Evolutionary conservation across 2,329 filamentous ascomycete species (phyloP).

Genomic region (Ambrosiella cleistominuta): DNA sequence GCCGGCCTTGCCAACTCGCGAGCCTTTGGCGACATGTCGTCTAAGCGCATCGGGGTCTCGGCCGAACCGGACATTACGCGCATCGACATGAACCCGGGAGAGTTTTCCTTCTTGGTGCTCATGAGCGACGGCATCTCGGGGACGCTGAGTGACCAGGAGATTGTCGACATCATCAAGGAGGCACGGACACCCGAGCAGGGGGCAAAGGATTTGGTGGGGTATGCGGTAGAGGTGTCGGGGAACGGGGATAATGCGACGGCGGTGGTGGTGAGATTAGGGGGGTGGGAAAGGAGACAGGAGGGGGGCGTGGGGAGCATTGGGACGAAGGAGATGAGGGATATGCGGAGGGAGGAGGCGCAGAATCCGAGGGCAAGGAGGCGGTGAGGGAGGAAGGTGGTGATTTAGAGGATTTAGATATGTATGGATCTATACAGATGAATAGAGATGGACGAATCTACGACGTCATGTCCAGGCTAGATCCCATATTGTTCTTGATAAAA

Average conservation of each 20-base stretch:
- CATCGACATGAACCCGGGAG: constrained; percentile 60
- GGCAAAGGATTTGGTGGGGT: constrained; percentile 60
- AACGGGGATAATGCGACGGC: constrained; percentile 54
- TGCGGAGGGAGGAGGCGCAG: constrained; percentile 58
- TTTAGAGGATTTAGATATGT: not conserved
- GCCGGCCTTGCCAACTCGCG: constrained; percentile 84
- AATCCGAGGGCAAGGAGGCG: constrained; percentile 58
- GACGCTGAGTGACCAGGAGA: constrained; percentile 77
- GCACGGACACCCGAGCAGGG: constrained; percentile 79
- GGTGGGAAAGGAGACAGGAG: constrained; percentile 57
- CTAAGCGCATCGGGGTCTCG: constrained; percentile 82
- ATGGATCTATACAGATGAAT: not conserved
- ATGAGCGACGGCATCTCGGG: constrained; percentile 81
- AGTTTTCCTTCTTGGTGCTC: constrained; percentile 79
- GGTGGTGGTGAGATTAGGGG: constrained; percentile 47
- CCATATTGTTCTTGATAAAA: not conserved
- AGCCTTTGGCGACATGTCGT: constrained; percentile 79
- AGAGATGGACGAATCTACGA: not conserved
- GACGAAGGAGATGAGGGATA: constrained; percentile 82
- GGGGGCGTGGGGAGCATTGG: constrained; percentile 78
- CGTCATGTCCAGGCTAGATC: not conserved
- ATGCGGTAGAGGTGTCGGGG: constrained; percentile 66
- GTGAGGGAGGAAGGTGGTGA: constrained; percentile 16
- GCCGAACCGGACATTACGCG: constrained; percentile 81
- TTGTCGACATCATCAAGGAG: constrained; percentile 91